Evolutionary conservation across 805 yeast species (phyloP), one percentile per base, ranked within the genome.

Genomic region (Ogataea nonfermentans): DNA sequence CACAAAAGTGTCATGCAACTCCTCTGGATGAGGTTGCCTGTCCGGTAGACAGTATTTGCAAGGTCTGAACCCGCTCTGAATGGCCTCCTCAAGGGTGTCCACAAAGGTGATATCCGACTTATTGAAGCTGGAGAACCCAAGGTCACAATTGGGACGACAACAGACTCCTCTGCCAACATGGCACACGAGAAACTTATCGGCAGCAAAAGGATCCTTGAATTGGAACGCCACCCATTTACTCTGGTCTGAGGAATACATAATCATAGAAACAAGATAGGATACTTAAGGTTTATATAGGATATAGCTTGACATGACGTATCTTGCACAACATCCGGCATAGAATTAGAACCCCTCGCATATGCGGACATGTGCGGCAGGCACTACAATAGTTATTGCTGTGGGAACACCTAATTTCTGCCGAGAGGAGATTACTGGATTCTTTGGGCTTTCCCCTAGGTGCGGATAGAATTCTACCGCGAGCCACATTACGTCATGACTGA

Each of bases 121-220:
- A 49, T 73, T 65, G 43, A 70, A 62, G 19, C 64, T 62, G 19
- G 68, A 66, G 27, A 69, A 61, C 9, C 61, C 63, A 44, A 59
- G 39, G 41, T 78, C 85, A 59, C 90, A 83, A 52, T 78, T 81
- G 5, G 90, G 88, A 35, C 86, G 76, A 49, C 89, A 82, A 35
- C 74, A 71, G n/a, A 52, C 48, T 39, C 65, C 64, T 17, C 59
- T 59, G 22, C 61, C 56, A 42, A 64, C 64, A 55, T 72, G 70
- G 50, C 78, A 69, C 15, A 78, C 82, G 34, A 67, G 61, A 48
- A 81, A 82, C 17, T 76, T 62, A 29, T 74, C 74, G 0, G 81
- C 73, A 9, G 85, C 81, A 50, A 76, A 77, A 1, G 87, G 84
- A 52, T 81, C 87, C 43, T 73, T 67, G 57, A 76, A 77, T 52